phyloP scores from a whole-genome alignment of 2,329 filamentous ascomycete species.

The Colletotrichum agaves region DNA sequence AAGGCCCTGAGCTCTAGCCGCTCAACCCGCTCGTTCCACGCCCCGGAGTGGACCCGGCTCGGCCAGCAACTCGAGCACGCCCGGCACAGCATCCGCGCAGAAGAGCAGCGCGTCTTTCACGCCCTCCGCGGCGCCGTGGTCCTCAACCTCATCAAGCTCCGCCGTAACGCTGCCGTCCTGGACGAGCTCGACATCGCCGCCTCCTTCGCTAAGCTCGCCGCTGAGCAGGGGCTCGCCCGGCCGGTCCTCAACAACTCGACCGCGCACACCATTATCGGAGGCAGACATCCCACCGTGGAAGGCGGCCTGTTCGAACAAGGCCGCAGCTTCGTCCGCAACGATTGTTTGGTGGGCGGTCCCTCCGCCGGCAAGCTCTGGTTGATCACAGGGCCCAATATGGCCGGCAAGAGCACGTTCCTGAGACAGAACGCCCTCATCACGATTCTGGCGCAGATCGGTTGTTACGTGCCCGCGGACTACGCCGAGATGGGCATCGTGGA shows the following conservation, averaged over 20 bases:
- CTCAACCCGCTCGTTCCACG: constrained; percentile 85
- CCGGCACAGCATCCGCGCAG: constrained; percentile 80
- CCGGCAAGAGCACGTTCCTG: constrained; percentile 94
- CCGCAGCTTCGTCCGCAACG: constrained; percentile 84
- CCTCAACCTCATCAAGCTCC: constrained; percentile 82
- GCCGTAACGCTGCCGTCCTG: constrained; percentile 89
- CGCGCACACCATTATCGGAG: constrained; percentile 81
- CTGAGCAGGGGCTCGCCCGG: constrained; percentile 77
- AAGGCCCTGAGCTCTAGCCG: constrained; percentile 81
- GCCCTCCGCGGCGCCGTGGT: constrained; percentile 81
- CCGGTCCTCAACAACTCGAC: constrained; percentile 75
- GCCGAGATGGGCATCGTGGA: constrained; percentile 93
- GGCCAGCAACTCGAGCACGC: constrained; percentile 83
- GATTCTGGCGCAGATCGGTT: constrained; percentile 91
- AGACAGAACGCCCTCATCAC: constrained; percentile 96
- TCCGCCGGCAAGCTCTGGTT: constrained; percentile 71
- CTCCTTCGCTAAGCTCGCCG: constrained; percentile 83
- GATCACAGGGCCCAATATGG: constrained; percentile 95
- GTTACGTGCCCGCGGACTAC: constrained; percentile 89
- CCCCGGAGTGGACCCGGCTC: constrained; percentile 84
- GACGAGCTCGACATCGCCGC: constrained; percentile 93
- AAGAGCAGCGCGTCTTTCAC: constrained; percentile 85
- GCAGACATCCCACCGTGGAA: constrained; percentile 93
- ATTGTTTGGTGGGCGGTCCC: constrained; percentile 82
- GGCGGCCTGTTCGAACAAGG: constrained; percentile 82